These are phyloP conservation scores for Zygosaccharomyces pseudobailii DNA, from an alignment of 1,139 yeast genomes.

Conservation along the genomic window DNA sequence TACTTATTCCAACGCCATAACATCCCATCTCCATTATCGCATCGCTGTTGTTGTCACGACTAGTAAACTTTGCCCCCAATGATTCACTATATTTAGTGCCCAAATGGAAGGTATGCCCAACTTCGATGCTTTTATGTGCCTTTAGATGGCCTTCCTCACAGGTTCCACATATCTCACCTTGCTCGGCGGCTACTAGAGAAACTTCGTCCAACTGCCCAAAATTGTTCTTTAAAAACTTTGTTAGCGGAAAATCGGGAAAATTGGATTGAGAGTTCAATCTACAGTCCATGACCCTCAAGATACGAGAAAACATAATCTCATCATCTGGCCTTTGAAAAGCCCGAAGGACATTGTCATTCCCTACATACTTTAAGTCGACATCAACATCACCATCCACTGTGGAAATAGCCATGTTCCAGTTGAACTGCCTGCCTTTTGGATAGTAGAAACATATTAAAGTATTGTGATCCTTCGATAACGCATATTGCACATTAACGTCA, in stretches of 20 bases:
- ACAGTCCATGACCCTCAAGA: slow-evolving; percentile 65
- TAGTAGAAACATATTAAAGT: slow-evolving; percentile 65
- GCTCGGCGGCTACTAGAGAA: slow-evolving; percentile 61
- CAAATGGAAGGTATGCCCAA: slow-evolving; percentile 88
- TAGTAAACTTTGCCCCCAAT: slow-evolving; percentile 50
- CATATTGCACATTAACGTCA: slow-evolving; percentile 46
- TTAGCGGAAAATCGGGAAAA: slow-evolving; percentile 66
- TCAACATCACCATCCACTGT: slow-evolving; percentile 50
- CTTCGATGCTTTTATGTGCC: slow-evolving; percentile 67
- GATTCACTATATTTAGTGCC: slow-evolving; percentile 76
- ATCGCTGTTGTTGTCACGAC: slow-evolving; percentile 38
- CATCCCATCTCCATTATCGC: slow-evolving; percentile 76
- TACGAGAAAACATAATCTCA: slow-evolving; percentile 45
- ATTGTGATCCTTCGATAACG: slow-evolving; percentile 45
- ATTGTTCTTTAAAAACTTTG: slow-evolving; percentile 51
- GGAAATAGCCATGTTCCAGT: slow-evolving; percentile 45
- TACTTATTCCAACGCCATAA: slow-evolving; percentile 88
- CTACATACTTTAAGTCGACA: slow-evolving; percentile 23
- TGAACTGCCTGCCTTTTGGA: slow-evolving; percentile 54
- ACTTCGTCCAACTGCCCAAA: slow-evolving; percentile 61
- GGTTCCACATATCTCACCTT: slow-evolving; percentile 63
- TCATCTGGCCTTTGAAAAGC: slow-evolving; percentile 36
- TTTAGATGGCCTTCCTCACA: slow-evolving; percentile 58
- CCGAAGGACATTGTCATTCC: slow-evolving; percentile 37
- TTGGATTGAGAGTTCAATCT: slow-evolving; percentile 54